Evolutionary conservation across 1,284 basidiomycete genomes (phyloP), one percentile per base, ranked within the genome.

Genomic region (Cutaneotrichosporon arboriforme): DNA sequence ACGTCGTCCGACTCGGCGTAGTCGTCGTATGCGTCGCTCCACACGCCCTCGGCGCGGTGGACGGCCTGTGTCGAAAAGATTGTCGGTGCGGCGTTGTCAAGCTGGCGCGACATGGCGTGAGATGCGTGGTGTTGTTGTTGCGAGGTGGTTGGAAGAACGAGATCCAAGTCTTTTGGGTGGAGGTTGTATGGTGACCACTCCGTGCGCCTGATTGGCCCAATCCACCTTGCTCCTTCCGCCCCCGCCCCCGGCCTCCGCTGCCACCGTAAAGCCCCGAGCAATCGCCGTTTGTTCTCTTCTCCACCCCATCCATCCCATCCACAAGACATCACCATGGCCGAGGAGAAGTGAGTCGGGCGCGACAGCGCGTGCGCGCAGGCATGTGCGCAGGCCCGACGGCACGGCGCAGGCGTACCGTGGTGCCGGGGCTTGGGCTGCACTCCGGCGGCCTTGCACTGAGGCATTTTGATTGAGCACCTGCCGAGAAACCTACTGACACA

Each of bases 61-160:
- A 54, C 47, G 10, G 49, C 33, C 7, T 63, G 46, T 9, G 67
- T 60, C 14, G 64, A 65, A 48, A 69, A 72, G 56, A 74, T 70
- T 4, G 69, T 72, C 8, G 72, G 72, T 31, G 70, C 69, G 33
- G 56, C 62, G 60, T 74, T 74, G 54, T 74, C 72, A 17, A 74
- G 60, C 56, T 61, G 58, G 46, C 71, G 58, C 17, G 61, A 61
- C 70, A 72, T 73, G 34, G 18, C 57, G 36, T 55, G n/a, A n/a
- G n/a, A n/a, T n/a, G n/a, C n/a, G n/a, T n/a, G n/a, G n/a, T 17
- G 44, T 38, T 22, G 23, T 14, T 21, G 17, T 7, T 20, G 39
- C 21, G 39, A 5, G 20, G 38, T 20, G 33, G 33, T 26, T n/a
- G 40, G 17, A 22, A 46, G 15, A 26, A 15, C 20, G 20, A n/a